Evolutionary conservation across 306 rosid species (phyloP).

Genomic region (Quercus robur): DNA sequence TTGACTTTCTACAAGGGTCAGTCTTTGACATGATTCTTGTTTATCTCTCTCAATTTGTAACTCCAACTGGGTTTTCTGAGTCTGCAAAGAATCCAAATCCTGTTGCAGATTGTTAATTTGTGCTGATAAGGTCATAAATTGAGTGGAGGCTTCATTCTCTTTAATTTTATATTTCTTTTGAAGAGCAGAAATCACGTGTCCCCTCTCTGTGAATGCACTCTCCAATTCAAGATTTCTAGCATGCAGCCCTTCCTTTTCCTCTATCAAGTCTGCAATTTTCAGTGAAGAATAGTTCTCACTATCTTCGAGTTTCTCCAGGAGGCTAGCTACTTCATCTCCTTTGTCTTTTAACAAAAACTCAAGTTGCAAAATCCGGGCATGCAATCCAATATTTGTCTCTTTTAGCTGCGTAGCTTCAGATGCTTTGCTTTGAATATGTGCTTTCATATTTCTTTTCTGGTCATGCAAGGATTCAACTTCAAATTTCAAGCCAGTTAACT

Average conservation of each 20-base stretch:
- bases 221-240: constrained; percentile 38
- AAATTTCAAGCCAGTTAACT: constrained; percentile 25
- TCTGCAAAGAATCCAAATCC: constrained; percentile 37
- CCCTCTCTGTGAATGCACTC: constrained; percentile 28
- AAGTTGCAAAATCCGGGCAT: constrained; percentile 32
- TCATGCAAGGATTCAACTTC: constrained; percentile 29
- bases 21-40: constrained; percentile 31
- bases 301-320: constrained; percentile 21
- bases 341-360: constrained; percentile 33
- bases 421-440: constrained; percentile 34
- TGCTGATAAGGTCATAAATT: constrained; percentile 17
- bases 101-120: constrained; percentile 31
- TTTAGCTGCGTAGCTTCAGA: constrained; percentile 26
- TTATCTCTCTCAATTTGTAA: constrained; percentile 27
- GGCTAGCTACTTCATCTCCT: constrained; percentile 29
- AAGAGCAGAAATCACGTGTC: constrained; percentile 27
- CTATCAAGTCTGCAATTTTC: constrained; percentile 27
- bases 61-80: constrained; percentile 46
- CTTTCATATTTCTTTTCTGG: constrained; percentile 33
- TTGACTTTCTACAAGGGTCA: constrained; percentile 7
- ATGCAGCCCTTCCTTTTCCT: constrained; percentile 36
- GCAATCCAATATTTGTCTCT: constrained; percentile 23
- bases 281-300: constrained; percentile 23
- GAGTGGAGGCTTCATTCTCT: constrained; percentile 33
- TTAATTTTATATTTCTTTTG: constrained; percentile 8